Evolutionary conservation across 371 early-diverging fungal species (phyloP), one percentile per base, ranked within the genome.

Genomic region (Dichotomocladium elegans): DNA sequence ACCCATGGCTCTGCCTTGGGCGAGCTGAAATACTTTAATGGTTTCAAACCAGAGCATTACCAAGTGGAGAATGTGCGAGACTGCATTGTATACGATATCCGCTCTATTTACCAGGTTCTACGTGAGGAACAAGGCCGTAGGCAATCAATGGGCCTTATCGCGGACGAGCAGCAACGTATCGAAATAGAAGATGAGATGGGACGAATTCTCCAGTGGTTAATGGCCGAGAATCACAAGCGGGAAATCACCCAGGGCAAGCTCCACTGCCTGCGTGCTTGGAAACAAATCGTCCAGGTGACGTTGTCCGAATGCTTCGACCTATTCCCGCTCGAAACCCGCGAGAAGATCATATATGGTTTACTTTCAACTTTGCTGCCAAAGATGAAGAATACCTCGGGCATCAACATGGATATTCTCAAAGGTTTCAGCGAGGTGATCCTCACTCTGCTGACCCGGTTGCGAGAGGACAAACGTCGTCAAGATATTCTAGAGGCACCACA

Each of bases 181-280:
- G 66, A 63, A 1, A 65, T 79, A 19, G 75, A 83, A 21, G 48
- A 61, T 10, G 82, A 83, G 34, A 70, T 86, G 53, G 72, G 74
- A 31, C 64, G 69, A 3, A 77, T 86, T 31, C 54, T 87, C 37
- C 61, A 68, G 21, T 63, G 63, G 21, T 74, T 77, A 48, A 71
- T 81, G 63, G 83, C 78, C 8, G 60, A 74, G 15, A 95, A 93
- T 53, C 83, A 85, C 47, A 62, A 63, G 15, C 77, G 80, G 21
- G 85, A 85, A 59, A 79, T 88, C 51, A 72, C 66, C 37, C 72
- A 72, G 47, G 89, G 81, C 4, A 79, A 85, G 47, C 55, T 68
- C 33, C 79, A 87, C 51, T 79, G 85, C 55, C 42, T 88, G 52
- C 67, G 81, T 40, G 87, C 90, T 0, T 96, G 94, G 95, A 82